Percentiles rank a stretch among this genome's conserved stretches.
Conservation (phyloP, 257 asterid species). For the Cruciata laevipes region DNA sequence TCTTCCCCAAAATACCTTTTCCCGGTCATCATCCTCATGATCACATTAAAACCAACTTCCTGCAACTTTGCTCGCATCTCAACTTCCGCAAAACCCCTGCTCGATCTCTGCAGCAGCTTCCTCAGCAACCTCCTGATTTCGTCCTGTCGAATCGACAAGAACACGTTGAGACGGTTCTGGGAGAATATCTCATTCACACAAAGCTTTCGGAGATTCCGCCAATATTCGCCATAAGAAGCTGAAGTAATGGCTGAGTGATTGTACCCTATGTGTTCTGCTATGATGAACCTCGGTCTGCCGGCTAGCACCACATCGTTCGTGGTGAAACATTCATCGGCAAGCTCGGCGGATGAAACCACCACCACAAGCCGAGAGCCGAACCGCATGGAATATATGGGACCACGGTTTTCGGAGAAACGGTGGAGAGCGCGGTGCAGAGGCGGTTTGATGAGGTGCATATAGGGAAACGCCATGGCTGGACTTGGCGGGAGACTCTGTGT, state of each 20-base stretch:
- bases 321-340: not conserved
- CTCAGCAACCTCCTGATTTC: not conserved
- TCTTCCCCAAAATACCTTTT: conserved; percentile 2
- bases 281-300: too few relatives aligned
- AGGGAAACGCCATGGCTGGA: conserved; percentile 6
- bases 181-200: conserved; percentile 8
- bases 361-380: conserved; percentile 13
- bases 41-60: not conserved
- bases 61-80: not conserved
- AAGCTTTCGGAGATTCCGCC: not conserved
- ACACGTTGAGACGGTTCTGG: conserved; percentile 4
- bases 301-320: conserved; percentile 13
- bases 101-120: not conserved
- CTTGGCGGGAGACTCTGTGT: conserved; percentile 9
- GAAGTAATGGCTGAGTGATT: not conserved
- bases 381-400: conserved; percentile 11
- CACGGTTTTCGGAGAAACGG: not conserved
- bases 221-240: not conserved
- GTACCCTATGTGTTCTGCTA: conserved; percentile 7
- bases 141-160: conserved; percentile 6
- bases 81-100: not conserved
- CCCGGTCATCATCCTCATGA: conserved; percentile 7
- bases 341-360: conserved; percentile 1
- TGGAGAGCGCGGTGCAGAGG: conserved; percentile 6
- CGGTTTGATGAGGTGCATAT: conserved; percentile 12